Percentiles rank a stretch among this genome's conserved stretches.
Evolutionary conservation across 2,329 filamentous ascomycete genomes (phyloP).

Genomic region (Cephalotrichum gorgonifer): DNA sequence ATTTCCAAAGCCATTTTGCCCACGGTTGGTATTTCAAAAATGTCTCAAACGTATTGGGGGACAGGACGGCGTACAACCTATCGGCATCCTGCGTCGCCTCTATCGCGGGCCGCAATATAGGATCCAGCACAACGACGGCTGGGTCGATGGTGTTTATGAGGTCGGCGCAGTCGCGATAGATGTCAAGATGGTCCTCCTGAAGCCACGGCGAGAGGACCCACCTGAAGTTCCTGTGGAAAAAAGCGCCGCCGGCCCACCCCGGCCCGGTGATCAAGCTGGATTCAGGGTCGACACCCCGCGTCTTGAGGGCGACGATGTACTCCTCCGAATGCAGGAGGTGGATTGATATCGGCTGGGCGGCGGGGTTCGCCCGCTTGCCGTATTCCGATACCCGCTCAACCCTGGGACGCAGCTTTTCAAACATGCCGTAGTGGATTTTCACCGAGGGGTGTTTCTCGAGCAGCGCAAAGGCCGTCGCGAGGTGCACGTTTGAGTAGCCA

Average conservation of each 20-base stretch:
- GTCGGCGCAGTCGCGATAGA: conserved; percentile 14
- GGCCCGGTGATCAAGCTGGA: conserved; percentile 11
- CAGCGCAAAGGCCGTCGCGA: conserved; percentile 22
- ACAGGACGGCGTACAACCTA: conserved; percentile 24
- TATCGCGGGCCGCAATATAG: conserved; percentile 15
- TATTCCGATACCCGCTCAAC: neutral
- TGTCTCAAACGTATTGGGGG: conserved; percentile 31
- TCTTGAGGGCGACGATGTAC: conserved; percentile 9
- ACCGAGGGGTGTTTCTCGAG: conserved; percentile 20
- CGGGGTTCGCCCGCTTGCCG: conserved; percentile 6
- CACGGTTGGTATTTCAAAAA: conserved; percentile 26
- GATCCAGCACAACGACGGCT: conserved; percentile 20
- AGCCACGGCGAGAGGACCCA: conserved; percentile 17
- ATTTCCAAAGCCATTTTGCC: conserved; percentile 24
- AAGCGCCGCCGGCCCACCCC: conserved; percentile 10
- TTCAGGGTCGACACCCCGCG: conserved; percentile 7
- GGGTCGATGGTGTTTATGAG: conserved; percentile 21
- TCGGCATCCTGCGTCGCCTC: conserved; percentile 13
- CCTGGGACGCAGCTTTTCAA: conserved; percentile 7
- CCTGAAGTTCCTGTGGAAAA: conserved; percentile 9
- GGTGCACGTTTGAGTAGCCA: conserved; percentile 24
- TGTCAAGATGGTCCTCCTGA: conserved; percentile 16
- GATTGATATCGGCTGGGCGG: conserved; percentile 13
- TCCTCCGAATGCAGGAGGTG: conserved; percentile 14
- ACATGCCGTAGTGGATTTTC: conserved; percentile 24